Base-by-base conservation (phyloP, 2,329 filamentous ascomycete species). In the Rutstroemia sp. region DNA sequence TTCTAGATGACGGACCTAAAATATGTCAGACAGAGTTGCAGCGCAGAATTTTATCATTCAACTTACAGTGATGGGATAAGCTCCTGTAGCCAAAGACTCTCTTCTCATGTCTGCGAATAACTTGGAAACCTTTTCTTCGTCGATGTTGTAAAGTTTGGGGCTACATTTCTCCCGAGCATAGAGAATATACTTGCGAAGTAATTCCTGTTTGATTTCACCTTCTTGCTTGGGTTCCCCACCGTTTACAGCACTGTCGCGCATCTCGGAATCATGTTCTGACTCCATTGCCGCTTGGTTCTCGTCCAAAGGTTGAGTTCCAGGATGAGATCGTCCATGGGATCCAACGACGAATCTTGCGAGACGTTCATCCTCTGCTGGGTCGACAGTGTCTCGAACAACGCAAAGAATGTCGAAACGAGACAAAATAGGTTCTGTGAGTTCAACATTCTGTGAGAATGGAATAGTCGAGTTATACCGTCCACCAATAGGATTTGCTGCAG, bases 361-460 rank as follows among this genome's bases (percentile, higher is more conserved):
- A 21, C 92, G 85, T 73, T 97, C 94, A 64, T 99, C 94, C 71
- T 97, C 92, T 14, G 75, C 79, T 0, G 94, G 92, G 65, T 97
- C 92, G 5, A 97, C 94, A 0, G 91, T 95, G 70, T 99, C 94
- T 49, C 94, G 86, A 16, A 99, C 92, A 6, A 99, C 94, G 68
- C 90, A 96, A 7, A 99, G 81, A 63, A 99, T 95, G 64, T 99
- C 94, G 70, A 99, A 99, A 81, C 94, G 92, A 12, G 92, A 97
- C 69, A 99, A 72, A 66, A 99, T 99, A 50, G 94, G 94, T 72
- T 99, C 94, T 0, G 94, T 99, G 54, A 99, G 79, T 69, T 99
- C 89, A 41, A 99, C 94, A 62, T 99, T 99, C 70, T 95, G 84
- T 1, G 90, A 92, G 73, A 99, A 97, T 2, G 94, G 92, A 39